A percentile compares a stretch with the other conserved stretches of the same genome.
phyloP scores from a whole-genome alignment of 176 grass and related monocot genomes.

The Echinochloa phyllopogon region DNA sequence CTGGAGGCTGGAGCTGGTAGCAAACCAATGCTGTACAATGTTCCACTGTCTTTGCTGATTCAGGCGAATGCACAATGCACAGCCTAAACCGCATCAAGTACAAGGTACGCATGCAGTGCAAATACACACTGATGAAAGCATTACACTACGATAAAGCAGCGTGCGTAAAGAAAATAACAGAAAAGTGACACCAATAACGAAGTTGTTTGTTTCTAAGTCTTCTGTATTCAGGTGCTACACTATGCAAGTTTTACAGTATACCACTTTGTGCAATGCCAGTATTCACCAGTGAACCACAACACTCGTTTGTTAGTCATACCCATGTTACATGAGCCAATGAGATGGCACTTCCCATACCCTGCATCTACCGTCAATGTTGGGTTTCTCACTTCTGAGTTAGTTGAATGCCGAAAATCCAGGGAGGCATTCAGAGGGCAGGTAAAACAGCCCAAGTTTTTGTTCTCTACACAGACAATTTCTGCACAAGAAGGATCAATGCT shows the following conservation, averaged over 20 bases:
- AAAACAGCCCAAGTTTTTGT: constrained; percentile 29
- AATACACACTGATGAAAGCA: background rate
- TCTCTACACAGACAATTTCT: constrained; percentile 42
- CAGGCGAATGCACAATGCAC: no score
- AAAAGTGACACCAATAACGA: background rate
- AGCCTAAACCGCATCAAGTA: no score
- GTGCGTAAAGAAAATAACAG: background rate
- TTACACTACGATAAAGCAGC: background rate
- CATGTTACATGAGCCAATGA: constrained; percentile 42
- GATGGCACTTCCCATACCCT: constrained; percentile 14
- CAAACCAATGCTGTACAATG: no score
- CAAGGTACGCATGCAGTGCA: no score
- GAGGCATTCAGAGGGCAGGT: constrained; percentile 37
- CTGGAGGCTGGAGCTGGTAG: no score
- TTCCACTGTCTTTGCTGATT: no score
- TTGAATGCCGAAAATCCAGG: background rate
- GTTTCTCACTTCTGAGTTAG: constrained; percentile 31
- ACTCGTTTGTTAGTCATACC: constrained; percentile 37
- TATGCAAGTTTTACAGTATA: constrained; percentile 46
- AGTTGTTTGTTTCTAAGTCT: background rate
- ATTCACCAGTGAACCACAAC: constrained; percentile 39
- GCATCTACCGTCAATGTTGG: constrained; percentile 41
- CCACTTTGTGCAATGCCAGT: constrained; percentile 30
- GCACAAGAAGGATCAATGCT: constrained; percentile 29
- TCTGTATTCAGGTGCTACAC: constrained; percentile 28